A percentile compares a stretch with the other conserved stretches of the same genome.
Conservation (phyloP, 768 basidiomycete species). For the Tricholomella constricta region DNA sequence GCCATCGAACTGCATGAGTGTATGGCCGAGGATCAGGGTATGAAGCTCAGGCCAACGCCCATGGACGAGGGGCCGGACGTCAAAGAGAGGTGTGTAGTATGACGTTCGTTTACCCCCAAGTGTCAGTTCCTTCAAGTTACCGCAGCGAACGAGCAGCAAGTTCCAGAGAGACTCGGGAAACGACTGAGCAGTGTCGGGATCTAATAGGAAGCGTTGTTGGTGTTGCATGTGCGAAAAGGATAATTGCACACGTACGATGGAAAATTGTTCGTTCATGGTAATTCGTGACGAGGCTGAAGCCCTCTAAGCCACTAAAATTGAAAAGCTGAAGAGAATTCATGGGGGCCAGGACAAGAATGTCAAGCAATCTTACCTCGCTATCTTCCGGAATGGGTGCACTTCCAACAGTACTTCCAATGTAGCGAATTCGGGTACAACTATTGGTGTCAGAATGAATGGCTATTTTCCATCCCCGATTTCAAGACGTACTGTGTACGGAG, state of each 20-base stretch:
- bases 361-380: slow-evolving; percentile 19
- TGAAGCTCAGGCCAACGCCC: slow-evolving; percentile 23
- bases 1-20: slow-evolving; percentile 13
- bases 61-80: slow-evolving; percentile 19
- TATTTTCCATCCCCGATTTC: not conserved
- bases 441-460: not conserved
- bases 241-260: slow-evolving; percentile 4
- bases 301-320: slow-evolving; percentile 20
- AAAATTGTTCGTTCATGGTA: slow-evolving; percentile 8
- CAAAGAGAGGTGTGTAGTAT: slow-evolving; percentile 14
- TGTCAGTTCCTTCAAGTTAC: slow-evolving; percentile 43
- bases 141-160: slow-evolving; percentile 51
- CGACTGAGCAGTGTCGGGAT: slow-evolving; percentile 6
- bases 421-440: slow-evolving; percentile 24
- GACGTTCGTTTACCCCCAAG: slow-evolving; percentile 26
- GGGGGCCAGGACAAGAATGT: not conserved
- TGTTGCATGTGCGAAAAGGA: not conserved
- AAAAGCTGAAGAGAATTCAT: slow-evolving; percentile 18
- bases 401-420: slow-evolving; percentile 25
- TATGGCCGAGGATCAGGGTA: slow-evolving; percentile 19
- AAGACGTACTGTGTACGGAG: slow-evolving; percentile 18
- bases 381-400: slow-evolving; percentile 12
- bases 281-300: slow-evolving; percentile 22
- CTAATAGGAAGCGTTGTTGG: not conserved
- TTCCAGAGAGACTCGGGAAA: slow-evolving; percentile 45